Conservation (phyloP, 78 protist genomes). For the Polysphondylium violaceum region DNA sequence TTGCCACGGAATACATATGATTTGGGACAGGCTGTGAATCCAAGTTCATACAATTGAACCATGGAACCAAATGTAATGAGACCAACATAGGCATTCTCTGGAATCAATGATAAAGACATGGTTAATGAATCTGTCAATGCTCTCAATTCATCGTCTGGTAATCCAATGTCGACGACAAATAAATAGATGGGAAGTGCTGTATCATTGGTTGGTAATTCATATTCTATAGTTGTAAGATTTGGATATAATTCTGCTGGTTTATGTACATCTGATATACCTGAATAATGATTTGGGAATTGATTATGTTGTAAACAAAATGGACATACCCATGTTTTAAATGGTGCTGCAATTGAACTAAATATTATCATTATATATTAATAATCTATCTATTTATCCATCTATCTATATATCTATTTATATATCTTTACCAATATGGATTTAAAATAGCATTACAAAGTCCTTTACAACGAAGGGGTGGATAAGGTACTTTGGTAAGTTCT, state of each 20-base stretch:
- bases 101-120: slow-evolving; percentile 91
- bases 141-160: slow-evolving; percentile 90
- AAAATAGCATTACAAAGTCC: slow-evolving; percentile 88
- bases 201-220: slow-evolving; percentile 70
- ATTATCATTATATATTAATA: neutral
- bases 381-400: neutral
- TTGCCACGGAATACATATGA: slow-evolving; percentile 95
- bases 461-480: slow-evolving; percentile 95
- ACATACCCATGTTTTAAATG: slow-evolving; percentile 89
- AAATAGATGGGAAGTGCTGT: slow-evolving; percentile 91
- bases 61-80: slow-evolving; percentile 97
- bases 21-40: slow-evolving; percentile 84
- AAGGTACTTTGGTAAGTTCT: slow-evolving; percentile 80
- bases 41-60: slow-evolving; percentile 94
- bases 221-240: slow-evolving; percentile 74
- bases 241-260: slow-evolving; percentile 96
- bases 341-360: slow-evolving; percentile 84
- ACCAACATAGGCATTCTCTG: slow-evolving; percentile 94
- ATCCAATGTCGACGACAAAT: slow-evolving; percentile 94
- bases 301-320: slow-evolving; percentile 95
- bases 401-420: neutral
- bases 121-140: slow-evolving; percentile 91
- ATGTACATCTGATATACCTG: slow-evolving; percentile 81
- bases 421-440: slow-evolving; percentile 93
- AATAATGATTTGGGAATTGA: slow-evolving; percentile 95